Percentiles rank a stretch among this genome's conserved stretches.
phyloP scores from a whole-genome alignment of 345 rosid genomes.

The Gynandropsis gynandra region DNA sequence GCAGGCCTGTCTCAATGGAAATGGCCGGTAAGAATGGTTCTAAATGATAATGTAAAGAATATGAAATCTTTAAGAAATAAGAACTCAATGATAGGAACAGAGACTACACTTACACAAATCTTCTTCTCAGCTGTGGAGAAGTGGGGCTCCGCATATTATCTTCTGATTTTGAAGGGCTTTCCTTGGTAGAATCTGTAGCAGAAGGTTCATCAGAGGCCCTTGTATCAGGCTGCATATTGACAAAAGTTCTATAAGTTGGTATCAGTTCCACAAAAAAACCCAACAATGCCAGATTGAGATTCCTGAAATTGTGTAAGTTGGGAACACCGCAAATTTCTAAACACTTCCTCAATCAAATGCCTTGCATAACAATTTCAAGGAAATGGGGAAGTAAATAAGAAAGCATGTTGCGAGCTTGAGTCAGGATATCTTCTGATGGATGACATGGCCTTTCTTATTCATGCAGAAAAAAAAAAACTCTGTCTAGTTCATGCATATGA shows the following conservation, averaged over 20 bases:
- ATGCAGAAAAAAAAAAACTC: background rate
- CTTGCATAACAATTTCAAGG: background rate
- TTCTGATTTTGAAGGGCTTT: constrained; percentile 33
- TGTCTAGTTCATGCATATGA: background rate
- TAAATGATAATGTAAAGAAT: background rate
- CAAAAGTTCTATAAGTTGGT: background rate
- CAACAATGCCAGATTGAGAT: background rate
- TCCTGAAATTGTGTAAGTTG: background rate
- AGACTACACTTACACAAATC: constrained; percentile 51
- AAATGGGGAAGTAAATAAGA: background rate
- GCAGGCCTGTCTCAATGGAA: constrained; percentile 37
- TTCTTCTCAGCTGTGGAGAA: constrained; percentile 71
- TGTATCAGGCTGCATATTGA: constrained; percentile 36
- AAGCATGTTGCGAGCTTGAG: background rate
- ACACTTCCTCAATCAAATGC: constrained; percentile 9
- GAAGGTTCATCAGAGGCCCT: constrained; percentile 31
- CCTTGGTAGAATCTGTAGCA: constrained; percentile 31
- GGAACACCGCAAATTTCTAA: background rate
- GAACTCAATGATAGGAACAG: background rate
- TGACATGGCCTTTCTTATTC: background rate
- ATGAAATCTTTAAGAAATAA: background rate
- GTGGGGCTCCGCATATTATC: constrained; percentile 38
- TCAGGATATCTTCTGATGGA: background rate
- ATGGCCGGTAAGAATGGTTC: background rate
- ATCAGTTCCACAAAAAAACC: background rate